Evolutionary conservation across 768 basidiomycete species (phyloP), one percentile per base, ranked within the genome.

Genomic region (Suillus subaureus): DNA sequence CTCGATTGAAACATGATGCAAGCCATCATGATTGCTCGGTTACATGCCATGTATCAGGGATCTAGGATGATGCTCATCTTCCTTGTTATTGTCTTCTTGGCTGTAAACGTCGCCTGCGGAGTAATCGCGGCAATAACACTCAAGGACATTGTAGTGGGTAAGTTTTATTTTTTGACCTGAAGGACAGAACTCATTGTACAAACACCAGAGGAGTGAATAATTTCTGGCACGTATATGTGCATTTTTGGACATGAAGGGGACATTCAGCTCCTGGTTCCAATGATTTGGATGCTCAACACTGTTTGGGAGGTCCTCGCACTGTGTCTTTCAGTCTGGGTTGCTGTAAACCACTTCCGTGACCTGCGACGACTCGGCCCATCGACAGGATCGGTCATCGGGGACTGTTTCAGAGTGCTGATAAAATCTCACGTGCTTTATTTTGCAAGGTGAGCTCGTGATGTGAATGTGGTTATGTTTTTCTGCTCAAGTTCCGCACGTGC

Each of bases 241-340:
- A 3, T 3, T 45, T 9, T 4, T 43, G 43, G 21, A 9, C 9
- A 4, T 45, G 43, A 45, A 21, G 9, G 13, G 9, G 9, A 21
- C 2, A 4, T 4, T 21, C 8, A 0, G 8, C 21, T 45, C n/a
- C 21, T 8, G 21, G 0, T 0, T 1, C 11, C 43, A 11, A 45
- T n/a, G 3, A 21, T 9, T 21, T 45, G 43, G 43, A 9, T 11
- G 4, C 21, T 21, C 43, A 21, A 21, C 9, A 45, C 4, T 45
- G 21, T 4, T 11, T 45, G 43, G 43, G 43, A 45, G 43, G 8
- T 9, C 9, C 21, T 45, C 9, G 43, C 43, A n/a, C 21, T 45
- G 16, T 45, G 21, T 45, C 43, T 45, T 45, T 21, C 43, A n/a
- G 43, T 45, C 43, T 21, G 43, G 43, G 11, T 45, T 2, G 21